Conservation (phyloP, 495 filamentous ascomycete species). For the Daldinia decipiens region DNA sequence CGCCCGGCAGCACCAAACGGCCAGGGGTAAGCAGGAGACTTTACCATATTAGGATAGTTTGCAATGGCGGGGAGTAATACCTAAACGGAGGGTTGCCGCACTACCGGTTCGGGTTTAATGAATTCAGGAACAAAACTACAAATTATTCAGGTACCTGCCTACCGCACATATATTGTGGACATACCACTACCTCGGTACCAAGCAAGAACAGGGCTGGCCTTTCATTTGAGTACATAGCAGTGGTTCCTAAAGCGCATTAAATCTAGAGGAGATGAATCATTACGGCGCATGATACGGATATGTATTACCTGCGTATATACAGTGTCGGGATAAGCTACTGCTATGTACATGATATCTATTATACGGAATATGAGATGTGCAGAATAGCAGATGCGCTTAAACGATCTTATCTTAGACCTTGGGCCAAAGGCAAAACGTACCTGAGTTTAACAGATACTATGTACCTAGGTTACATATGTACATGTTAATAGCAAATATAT, state of each 20-base stretch:
- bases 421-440: conserved; percentile 2
- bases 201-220: conserved; percentile 18
- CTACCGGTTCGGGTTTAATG: conserved; percentile 32
- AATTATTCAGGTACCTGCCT: conserved; percentile 23
- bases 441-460: conserved; percentile 7
- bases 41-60: conserved; percentile 30
- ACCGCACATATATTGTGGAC: not conserved
- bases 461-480: too few relatives aligned
- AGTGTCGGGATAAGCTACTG: not conserved
- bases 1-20: conserved; percentile 20
- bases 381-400: not conserved
- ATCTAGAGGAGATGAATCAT: not conserved
- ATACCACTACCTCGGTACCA: conserved; percentile 4
- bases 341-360: not conserved
- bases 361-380: too few relatives aligned
- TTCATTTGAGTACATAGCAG: conserved; percentile 2
- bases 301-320: too few relatives aligned
- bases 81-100: conserved; percentile 26
- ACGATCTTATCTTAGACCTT: not conserved
- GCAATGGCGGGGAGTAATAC: conserved; percentile 24
- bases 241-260: not conserved
- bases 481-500: not conserved
- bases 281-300: not conserved
- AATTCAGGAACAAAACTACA: conserved; percentile 36
- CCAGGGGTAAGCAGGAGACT: conserved; percentile 32